Evolutionary conservation across 352 stramenopile species (phyloP), one percentile per base, ranked within the genome.

Genomic region (Phytophthora ohioensis): DNA sequence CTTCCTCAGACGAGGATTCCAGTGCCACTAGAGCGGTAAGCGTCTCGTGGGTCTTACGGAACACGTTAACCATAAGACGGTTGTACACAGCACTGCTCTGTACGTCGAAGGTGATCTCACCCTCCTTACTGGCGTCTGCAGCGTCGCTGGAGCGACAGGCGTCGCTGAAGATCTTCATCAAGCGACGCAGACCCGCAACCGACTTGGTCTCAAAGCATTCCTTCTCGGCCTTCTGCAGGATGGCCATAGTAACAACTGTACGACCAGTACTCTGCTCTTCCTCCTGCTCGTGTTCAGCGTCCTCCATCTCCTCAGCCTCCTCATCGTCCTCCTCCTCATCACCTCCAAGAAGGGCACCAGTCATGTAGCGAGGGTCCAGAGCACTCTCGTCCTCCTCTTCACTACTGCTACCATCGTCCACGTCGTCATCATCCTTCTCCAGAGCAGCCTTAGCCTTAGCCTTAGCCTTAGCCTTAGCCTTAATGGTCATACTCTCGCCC

Each of bases 1-100:
- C 69, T 17, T 85, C 67, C 10, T 80, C 77, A 3, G 79, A 68
- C 6, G 60, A 72, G 4, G 68, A 69, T 17, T 73, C 63, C 51
- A 78, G 57, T n/a, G 57, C 78, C 63, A 98, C 84, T 34, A 98
- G 87, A 57, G 84, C 82, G 45, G 84, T 63, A 66, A 98, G 93
- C 41, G 90, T 88, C 42, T 94, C 82, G 72, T 98, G 91, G 53
- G 89, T 95, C 62, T 91, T 88, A 34, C 82, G 91, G 71, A 98
- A 91, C 69, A 96, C 92, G 54, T 91, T 91, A n/a, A 98, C 84
- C 94, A 99, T 98, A 39, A 99, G 75, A 27, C 91, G 82, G 85
- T 99, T 98, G 90, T 98, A 99, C 35, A 98, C 93, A 13, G 91
- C 85, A 53, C 92, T 97, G 67, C 87, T 97, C 59, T 97, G 91